These are phyloP conservation scores for Huiozyma naganishii DNA, from an alignment of 805 yeast species.

Conservation along the genomic window DNA sequence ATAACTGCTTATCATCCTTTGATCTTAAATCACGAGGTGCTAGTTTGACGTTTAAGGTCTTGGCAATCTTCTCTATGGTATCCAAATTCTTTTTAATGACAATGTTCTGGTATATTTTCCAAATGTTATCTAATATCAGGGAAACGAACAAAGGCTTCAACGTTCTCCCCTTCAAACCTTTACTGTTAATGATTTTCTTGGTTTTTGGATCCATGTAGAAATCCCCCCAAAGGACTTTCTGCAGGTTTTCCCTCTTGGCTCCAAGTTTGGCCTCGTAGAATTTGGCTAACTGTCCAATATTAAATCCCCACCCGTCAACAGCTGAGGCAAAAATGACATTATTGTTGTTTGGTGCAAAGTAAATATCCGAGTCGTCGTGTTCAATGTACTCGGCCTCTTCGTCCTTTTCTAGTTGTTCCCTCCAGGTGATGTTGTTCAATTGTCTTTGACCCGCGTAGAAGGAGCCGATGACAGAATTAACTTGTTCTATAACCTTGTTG, in stretches of 20 bases:
- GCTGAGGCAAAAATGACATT: constrained; percentile 90
- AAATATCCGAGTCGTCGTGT: constrained; percentile 67
- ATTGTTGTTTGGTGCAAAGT: constrained; percentile 77
- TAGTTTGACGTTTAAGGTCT: constrained; percentile 56
- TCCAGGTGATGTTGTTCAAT: constrained; percentile 73
- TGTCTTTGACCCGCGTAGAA: constrained; percentile 88
- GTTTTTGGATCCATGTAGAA: constrained; percentile 81
- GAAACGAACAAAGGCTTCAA: constrained; percentile 80
- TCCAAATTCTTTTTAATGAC: constrained; percentile 56
- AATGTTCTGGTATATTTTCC: constrained; percentile 79
- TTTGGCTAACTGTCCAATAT: constrained; percentile 76
- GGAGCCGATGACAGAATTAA: constrained; percentile 87
- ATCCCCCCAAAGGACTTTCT: constrained; percentile 94
- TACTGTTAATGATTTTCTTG: constrained; percentile 65
- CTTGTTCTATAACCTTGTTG: constrained; percentile 75
- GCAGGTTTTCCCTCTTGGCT: constrained; percentile 64
- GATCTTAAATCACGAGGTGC: constrained; percentile 68
- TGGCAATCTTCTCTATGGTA: constrained; percentile 62
- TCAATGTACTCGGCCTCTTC: constrained; percentile 50
- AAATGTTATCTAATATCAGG: constrained; percentile 76
- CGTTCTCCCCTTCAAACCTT: constrained; percentile 48
- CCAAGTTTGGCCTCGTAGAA: constrained; percentile 79
- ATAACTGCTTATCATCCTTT: constrained; percentile 56
- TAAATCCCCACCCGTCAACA: constrained; percentile 96
- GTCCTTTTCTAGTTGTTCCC: constrained; percentile 48